Base-by-base conservation (phyloP, 345 rosid species). In the Sonneratia caseolaris region DNA sequence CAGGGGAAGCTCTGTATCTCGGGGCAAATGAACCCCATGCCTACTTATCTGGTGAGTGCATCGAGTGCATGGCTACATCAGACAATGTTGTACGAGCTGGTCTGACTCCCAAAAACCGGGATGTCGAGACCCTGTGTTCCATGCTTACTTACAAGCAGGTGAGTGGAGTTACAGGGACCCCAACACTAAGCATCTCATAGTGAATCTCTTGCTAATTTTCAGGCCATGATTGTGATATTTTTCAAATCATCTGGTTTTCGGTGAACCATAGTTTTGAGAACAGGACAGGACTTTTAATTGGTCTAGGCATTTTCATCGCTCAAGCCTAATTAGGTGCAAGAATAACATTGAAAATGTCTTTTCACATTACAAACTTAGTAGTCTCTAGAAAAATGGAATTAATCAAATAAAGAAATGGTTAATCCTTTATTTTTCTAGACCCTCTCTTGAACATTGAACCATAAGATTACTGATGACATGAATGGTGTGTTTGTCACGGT, bases 81-180 rank as follows among this genome's bases (percentile, higher is more conserved):
- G 98, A 96, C 87, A 96, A 92, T 68, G 99, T 92, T 70, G 98
- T 92, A 51, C 86, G 99, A 62, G 99, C 99, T 75, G 99, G 99
- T 72, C 95, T 96, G 75, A 96, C 99, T 72, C 89, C 98, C 68
- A 96, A 96, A 79, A 84, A 82, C 70, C 85, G 90, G 73, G 98
- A 96, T 73, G 76, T 89, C 66, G 87, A 84, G 75, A 86, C 98
- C 40, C 95, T 92, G 36, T 92, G 96, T 73, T 91, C 99, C 70
- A 96, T 96, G 99, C 97, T 96, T 57, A 82, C 98, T 7, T 92
- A 92, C 81, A 92, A 87, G 76, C 97, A 83, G 91, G 99, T 96
- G 75, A 13, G 18, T 9, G 4, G 38, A 62, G 37, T 35, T 62
- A 8, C 66, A n/a, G 7, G 9, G 14, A 12, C 13, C 66, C 13